Evolutionary conservation across 2,329 filamentous ascomycete species (phyloP), one percentile per base, ranked within the genome.

Genomic region (Aspergillus brunneoviolaceus): DNA sequence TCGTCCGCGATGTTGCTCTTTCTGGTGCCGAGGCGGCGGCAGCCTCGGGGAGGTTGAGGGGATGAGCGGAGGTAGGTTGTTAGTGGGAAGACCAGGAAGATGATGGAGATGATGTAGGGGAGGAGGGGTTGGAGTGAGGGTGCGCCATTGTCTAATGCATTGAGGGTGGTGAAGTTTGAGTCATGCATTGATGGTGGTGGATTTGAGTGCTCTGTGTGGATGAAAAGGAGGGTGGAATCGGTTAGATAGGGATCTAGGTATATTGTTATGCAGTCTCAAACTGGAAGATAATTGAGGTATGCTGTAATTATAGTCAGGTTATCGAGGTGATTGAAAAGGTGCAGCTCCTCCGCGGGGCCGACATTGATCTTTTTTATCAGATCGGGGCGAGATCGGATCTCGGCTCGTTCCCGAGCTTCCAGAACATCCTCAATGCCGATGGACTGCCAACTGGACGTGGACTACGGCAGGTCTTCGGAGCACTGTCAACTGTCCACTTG

Each of bases 1-100:
- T 87, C 83, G 68, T 88, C 85, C 29, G 74, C 67, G 3, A 87
- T 73, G 65, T 87, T 85, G 66, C 80, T 84, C 51, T 75, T 65
- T 4, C 67, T 45, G 45, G 85, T 69, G 16, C 83, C 83, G 12
- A 87, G 68, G 67, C 79, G 83, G 55, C 78, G 76, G 66, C 84
- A 86, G 58, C 84, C 84, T 60, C 11, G 14, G 33, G 33, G 33
- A 19, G 5, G 72, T 74, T 0, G 79, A 80, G 27, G 42, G 45
- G 47, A 31, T 57, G 55, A 29, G 35, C 54, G 21, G 47, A 27
- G 47, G 56, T 47, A 29, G 52, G 58, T 39, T 12, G 54, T 47
- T 51, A 51, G 60, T 10, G 49, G 51, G 42, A 35, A 35, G 31
- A 59, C 19, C 5, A 63, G 9, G 33, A 63, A 5, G 2, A 65